A percentile compares a stretch with the other conserved stretches of the same genome.
Conservation (phyloP, 352 stramenopile species). For the Globisporangium canariense region DNA sequence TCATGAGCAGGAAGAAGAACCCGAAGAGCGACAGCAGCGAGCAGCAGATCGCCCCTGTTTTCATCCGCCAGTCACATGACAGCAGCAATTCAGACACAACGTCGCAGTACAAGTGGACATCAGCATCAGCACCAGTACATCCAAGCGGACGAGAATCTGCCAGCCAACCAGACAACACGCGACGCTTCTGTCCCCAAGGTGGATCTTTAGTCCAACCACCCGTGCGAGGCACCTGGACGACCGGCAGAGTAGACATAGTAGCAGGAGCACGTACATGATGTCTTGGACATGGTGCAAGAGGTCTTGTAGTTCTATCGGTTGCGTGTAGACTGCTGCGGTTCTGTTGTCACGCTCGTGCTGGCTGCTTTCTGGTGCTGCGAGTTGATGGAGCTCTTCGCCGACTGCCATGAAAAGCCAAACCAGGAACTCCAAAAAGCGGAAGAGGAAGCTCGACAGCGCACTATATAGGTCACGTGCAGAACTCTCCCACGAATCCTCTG, state of each 20-base stretch:
- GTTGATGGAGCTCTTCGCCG: slow-evolving; percentile 1
- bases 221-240: neutral
- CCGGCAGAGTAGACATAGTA: neutral
- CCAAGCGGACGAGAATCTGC: neutral
- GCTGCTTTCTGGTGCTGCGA: neutral
- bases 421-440: slow-evolving; percentile 1
- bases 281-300: slow-evolving; percentile 28
- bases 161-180: neutral
- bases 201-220: slow-evolving; percentile 6
- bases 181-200: neutral
- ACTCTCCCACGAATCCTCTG: neutral
- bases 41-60: slow-evolving; percentile 64
- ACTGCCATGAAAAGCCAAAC: slow-evolving; percentile 12
- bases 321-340: neutral
- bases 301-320: neutral
- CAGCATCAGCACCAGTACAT: neutral
- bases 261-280: slow-evolving; percentile 27
- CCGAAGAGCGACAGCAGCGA: slow-evolving; percentile 71
- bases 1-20: slow-evolving; percentile 66
- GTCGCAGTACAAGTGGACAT: neutral
- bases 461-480: neutral
- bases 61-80: neutral
- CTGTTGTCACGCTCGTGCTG: neutral
- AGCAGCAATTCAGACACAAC: neutral
- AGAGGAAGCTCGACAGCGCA: neutral